Evolutionary conservation across 257 asterid species (phyloP).

Genomic region (Solanum lycopersicoides): DNA sequence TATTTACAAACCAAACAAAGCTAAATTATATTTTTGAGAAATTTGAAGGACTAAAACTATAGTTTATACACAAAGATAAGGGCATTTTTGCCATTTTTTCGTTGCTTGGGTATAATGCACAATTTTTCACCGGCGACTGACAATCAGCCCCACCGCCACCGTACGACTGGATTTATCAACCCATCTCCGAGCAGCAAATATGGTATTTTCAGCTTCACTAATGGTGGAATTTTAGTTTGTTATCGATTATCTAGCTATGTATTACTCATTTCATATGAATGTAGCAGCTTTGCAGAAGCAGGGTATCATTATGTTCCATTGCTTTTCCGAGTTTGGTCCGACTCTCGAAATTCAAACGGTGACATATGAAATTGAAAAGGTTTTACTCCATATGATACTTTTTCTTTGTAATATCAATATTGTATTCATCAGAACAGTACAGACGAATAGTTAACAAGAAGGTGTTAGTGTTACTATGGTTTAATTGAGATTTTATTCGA

Average conservation of each 20-base stretch:
- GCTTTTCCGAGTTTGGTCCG: neutral
- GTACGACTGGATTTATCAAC: neutral
- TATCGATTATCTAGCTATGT: neutral
- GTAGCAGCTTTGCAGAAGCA: neutral
- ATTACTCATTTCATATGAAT: neutral
- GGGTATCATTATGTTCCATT: neutral
- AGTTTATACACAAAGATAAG: neutral
- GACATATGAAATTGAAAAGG: neutral
- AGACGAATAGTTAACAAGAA: neutral
- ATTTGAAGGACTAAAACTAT: too few species aligned
- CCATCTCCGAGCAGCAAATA: neutral
- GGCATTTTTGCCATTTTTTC: neutral
- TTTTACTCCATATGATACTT: neutral
- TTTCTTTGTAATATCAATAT: neutral
- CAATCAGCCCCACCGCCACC: neutral
- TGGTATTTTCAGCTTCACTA: neutral
- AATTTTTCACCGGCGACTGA: neutral
- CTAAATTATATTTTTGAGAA: too few species aligned
- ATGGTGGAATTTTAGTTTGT: neutral
- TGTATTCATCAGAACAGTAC: neutral
- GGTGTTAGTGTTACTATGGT: neutral
- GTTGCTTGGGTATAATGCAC: neutral
- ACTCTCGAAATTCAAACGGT: neutral
- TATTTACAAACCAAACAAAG: too few species aligned
- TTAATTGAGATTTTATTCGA: neutral